Base-by-base conservation (phyloP, 2,329 filamentous ascomycete species). In the Sodiomyces alkalinus region DNA sequence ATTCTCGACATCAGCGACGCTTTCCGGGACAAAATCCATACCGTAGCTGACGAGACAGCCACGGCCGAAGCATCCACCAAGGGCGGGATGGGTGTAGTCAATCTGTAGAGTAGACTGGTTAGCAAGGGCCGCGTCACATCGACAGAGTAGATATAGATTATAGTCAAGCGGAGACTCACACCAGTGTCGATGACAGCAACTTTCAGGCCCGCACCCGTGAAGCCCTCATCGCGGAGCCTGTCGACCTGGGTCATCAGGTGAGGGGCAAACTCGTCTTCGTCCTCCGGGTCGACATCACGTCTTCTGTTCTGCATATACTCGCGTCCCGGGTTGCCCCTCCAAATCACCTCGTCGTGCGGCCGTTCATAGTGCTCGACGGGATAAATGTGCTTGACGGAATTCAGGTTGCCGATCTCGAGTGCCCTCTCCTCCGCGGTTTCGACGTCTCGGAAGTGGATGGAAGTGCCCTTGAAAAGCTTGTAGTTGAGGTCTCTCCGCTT, bases 41-140 rank as follows among this genome's bases (percentile, higher is more conserved):
- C 74, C 73, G 33, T 60, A 64, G 4, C 58, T 55, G 12, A 78
- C 65, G 22, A 74, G 52, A 38, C 63, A 75, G 9, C 60, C 67
- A 1, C 55, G 41, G 2, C 73, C 74, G 41, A 75, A 76, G 41
- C 72, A 72, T 26, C 69, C 70, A 19, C 74, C 74, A 1, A 79
- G 60, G 17, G 68, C 67, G 2, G 70, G 66, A 40, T 78, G 72
- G 1, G 52, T 59, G 41, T 75, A 77, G 42, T 78, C 73, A 26
- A 74, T 51, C 61, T 64, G 23, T 2, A n/a, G n/a, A 16, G 3
- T 2, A 7, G 5, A 17, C 28, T 7, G 3, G 36, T 44, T 27
- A 45, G 41, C 28, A 17, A 27, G 11, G 27, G 16, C 18, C 10
- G 6, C 19, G 7, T 19, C 16, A 5, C 10, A n/a, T n/a, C n/a